A percentile compares a stretch with the other conserved stretches of the same genome.
phyloP scores from a whole-genome alignment of 768 basidiomycete species.

The Naganishia friedmannii region DNA sequence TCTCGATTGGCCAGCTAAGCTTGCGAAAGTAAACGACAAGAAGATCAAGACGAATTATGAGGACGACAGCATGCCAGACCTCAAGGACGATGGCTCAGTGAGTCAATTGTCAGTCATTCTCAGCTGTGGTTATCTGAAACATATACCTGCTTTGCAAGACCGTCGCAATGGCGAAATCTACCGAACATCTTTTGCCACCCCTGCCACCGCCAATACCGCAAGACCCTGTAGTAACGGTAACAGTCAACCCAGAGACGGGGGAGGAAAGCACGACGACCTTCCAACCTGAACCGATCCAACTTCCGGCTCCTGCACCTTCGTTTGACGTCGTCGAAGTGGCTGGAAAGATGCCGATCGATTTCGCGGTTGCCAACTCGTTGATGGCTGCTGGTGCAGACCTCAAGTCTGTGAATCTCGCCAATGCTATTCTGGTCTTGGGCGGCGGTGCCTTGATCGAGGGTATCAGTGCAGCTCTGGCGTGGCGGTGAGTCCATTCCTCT shows the following conservation, averaged over 20 bases:
- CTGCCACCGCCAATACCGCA: constrained; percentile 38
- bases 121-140: neutral
- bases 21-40: constrained; percentile 64
- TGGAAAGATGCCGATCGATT: constrained; percentile 83
- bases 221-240: constrained; percentile 52
- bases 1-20: constrained; percentile 66
- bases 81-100: constrained; percentile 56
- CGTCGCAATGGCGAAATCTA: constrained; percentile 85
- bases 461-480: constrained; percentile 28
- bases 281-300: constrained; percentile 17
- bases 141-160: constrained; percentile 58
- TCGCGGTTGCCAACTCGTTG: constrained; percentile 87
- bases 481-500: constrained; percentile 22
- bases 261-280: constrained; percentile 23
- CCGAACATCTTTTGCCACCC: constrained; percentile 67
- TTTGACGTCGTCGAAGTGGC: constrained; percentile 76
- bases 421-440: constrained; percentile 81
- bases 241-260: constrained; percentile 26
- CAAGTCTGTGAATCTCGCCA: constrained; percentile 81
- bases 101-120: too few species aligned
- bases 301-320: constrained; percentile 26
- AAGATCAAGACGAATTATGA: constrained; percentile 58
- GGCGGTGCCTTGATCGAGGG: constrained; percentile 66
- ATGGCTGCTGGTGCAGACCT: constrained; percentile 75
- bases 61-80: constrained; percentile 64